These are phyloP conservation scores for Fusarium sp. DNA, from an alignment of 2,329 filamentous ascomycete genomes.

Conservation along the genomic window DNA sequence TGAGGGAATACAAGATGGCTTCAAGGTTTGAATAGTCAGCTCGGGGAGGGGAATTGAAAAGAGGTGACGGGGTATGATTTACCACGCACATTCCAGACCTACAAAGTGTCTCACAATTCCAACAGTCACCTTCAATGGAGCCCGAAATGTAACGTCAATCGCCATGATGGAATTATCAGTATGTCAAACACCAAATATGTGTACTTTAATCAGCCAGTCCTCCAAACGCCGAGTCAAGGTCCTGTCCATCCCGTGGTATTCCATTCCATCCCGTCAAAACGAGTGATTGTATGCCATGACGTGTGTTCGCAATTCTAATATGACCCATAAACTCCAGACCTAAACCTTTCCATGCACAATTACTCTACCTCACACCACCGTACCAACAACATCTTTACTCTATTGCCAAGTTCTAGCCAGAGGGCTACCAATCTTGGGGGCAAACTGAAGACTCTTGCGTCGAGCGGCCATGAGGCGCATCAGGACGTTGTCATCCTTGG, in stretches of 20 bases:
- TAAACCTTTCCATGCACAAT: slow-evolving; percentile 28
- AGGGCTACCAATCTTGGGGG: slow-evolving; percentile 79
- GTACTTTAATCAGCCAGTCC: slow-evolving; percentile 24
- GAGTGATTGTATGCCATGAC: slow-evolving; percentile 37
- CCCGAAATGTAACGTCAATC: background rate
- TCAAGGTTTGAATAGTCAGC: background rate
- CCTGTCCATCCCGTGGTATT: slow-evolving; percentile 41
- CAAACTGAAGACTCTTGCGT: slow-evolving; percentile 81
- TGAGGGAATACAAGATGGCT: background rate
- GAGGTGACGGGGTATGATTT: background rate
- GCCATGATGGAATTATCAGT: slow-evolving; percentile 17
- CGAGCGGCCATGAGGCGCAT: slow-evolving; percentile 76
- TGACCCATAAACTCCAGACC: slow-evolving; percentile 29
- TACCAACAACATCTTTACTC: background rate
- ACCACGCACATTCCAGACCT: background rate
- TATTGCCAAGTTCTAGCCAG: slow-evolving; percentile 67
- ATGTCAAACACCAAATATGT: background rate
- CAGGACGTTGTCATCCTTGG: slow-evolving; percentile 67
- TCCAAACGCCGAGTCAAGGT: slow-evolving; percentile 34
- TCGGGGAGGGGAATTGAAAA: background rate
- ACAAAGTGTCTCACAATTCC: background rate
- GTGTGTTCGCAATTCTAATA: slow-evolving; percentile 16
- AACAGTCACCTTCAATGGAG: background rate
- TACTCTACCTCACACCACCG: background rate
- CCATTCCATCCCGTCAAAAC: slow-evolving; percentile 31